Evolutionary conservation across 2,329 filamentous ascomycete species (phyloP).

Genomic region (Aspergillus cejpii): DNA sequence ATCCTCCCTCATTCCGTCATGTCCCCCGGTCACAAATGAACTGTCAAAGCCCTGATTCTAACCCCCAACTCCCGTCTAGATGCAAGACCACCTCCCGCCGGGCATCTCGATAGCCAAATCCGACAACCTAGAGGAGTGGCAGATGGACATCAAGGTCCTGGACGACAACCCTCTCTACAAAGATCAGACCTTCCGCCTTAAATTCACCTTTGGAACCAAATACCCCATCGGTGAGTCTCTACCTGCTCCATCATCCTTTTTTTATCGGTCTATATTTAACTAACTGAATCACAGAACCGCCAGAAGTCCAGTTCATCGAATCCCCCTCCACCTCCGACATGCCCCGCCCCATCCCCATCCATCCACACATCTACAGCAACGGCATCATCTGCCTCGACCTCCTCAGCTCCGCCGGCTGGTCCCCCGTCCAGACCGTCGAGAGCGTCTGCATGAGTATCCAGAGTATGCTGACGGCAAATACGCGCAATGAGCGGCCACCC

Average conservation of each 20-base stretch:
- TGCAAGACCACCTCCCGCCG: slow-evolving; percentile 53
- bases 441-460: slow-evolving; percentile 95
- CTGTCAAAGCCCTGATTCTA: neutral
- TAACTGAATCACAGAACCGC: slow-evolving; percentile 59
- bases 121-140: slow-evolving; percentile 82
- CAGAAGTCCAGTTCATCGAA: slow-evolving; percentile 83
- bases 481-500: slow-evolving; percentile 79
- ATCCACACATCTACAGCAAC: slow-evolving; percentile 97
- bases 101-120: slow-evolving; percentile 73
- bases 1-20: slow-evolving; percentile 15
- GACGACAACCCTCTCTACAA: slow-evolving; percentile 85
- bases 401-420: slow-evolving; percentile 83
- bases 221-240: slow-evolving; percentile 85
- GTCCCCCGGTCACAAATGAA: too few species aligned
- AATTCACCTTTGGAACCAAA: slow-evolving; percentile 72
- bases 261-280: neutral
- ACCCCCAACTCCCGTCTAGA: slow-evolving; percentile 30
- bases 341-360: slow-evolving; percentile 68
- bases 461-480: slow-evolving; percentile 96
- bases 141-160: slow-evolving; percentile 83
- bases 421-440: slow-evolving; percentile 93
- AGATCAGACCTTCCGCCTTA: slow-evolving; percentile 71
- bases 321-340: slow-evolving; percentile 40
- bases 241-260: neutral
- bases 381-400: slow-evolving; percentile 97